Evolutionary conservation across 2,329 filamentous ascomycete species (phyloP), one percentile per base, ranked within the genome.

Genomic region (Microdochium paspali): DNA sequence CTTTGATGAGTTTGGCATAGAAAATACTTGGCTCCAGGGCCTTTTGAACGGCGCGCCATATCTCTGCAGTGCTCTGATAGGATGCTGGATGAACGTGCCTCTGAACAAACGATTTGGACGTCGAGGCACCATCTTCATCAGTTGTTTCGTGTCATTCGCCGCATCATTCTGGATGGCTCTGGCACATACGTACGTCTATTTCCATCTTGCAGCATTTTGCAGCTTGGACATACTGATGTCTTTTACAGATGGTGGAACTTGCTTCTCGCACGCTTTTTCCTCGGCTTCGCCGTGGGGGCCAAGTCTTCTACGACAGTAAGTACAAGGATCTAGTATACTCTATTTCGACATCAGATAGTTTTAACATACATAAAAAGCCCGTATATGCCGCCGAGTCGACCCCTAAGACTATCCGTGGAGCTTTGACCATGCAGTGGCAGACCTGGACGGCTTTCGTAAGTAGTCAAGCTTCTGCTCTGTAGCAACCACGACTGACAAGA

Each of bases 381-480:
- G 35, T 40, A 12, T 86, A 85, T 52, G 80, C 82, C 1, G 84
- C 84, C 2, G 84, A 87, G 60, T 82, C 74, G 32, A 76, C 80
- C 0, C 83, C 83, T 0, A 77, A 82, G 0, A 65, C 63, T 39
- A 78, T 86, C 42, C 76, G 83, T 49, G 83, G 83, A 45, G 83
- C 81, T 1, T 67, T 88, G 4, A 82, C 86, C 28, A 89, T 89
- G 84, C 77, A 80, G 56, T 86, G 82, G 82, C 82, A 85, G 61
- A 65, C 72, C 62, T 72, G 69, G 69, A 73, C 69, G 0, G 70
- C 70, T 1, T 76, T 77, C 44, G 72, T 40, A 18, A 20, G 35
- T 40, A n/a, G n/a, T n/a, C n/a, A n/a, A n/a, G n/a, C n/a, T n/a
- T n/a, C n/a, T n/a, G n/a, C n/a, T n/a, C n/a, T n/a, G n/a, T n/a